Evolutionary conservation across 441 rosid species (phyloP), one percentile per base, ranked within the genome.

Genomic region (Mallotus repandus): DNA sequence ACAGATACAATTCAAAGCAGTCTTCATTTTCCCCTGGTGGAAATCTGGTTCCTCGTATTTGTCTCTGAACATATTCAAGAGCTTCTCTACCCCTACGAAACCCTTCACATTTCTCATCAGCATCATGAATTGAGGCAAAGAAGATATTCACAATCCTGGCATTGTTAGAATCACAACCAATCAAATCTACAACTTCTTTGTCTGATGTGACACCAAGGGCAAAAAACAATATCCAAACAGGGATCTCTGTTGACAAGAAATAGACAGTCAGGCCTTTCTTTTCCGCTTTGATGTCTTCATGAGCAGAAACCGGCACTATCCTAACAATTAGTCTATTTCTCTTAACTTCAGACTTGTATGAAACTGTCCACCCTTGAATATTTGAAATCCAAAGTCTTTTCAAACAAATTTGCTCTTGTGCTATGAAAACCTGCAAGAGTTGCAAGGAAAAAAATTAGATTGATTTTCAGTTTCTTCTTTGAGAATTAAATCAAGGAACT

Each of bases 381-480:
- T 77, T 86, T 41, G 89, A 85, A 69, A 93, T 73, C 99, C 98
- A 96, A n/a, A 93, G 89, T 77, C 92, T 91, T 85, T 85, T 93
- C 79, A 81, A 49, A 77, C 94, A 93, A 61, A 80, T 78, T 77
- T 91, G 97, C 76, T 96, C 99, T 81, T 96, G 99, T n/a, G 99
- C 97, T 69, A 93, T 81, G 76, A 93, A 90, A 46, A 84, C 86
- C 97, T 95, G 85, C 69, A 60, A 35, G 10, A 45, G 45, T 11
- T 57, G 25, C 55, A 43, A 22, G 14, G 55, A 6, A 10, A 25
- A 18, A 19, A 19, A 22, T 14, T 21, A 10, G 1, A 53, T 22
- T 9, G 41, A 14, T 61, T 16, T 25, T 62, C 21, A 35, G 11
- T 41, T 63, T 21, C 18, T 35, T 13, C 38, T 10, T 15, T 71